Conservation (phyloP, 1,284 basidiomycete species). For the Puccinia triticina region DNA sequence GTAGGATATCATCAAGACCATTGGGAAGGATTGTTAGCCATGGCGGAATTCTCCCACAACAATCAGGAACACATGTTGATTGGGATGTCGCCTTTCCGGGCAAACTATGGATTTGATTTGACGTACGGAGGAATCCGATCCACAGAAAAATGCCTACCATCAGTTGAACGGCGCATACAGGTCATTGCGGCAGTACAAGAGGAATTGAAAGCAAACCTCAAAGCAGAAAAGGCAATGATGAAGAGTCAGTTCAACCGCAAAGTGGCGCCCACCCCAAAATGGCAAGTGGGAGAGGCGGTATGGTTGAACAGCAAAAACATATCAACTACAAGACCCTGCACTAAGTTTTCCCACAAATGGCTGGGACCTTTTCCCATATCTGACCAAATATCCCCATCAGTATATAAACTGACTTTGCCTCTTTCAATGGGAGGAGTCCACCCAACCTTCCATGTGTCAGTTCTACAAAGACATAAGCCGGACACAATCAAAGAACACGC, state of each 20-base stretch:
- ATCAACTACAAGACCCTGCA: slow-evolving; percentile 18
- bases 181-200: background rate
- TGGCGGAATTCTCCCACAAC: slow-evolving; percentile 41
- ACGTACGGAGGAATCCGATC: background rate
- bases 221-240: background rate
- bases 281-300: background rate
- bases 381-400: background rate
- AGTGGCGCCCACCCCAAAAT: no score
- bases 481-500: slow-evolving; percentile 12
- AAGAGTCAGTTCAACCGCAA: background rate
- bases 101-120: background rate
- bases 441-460: slow-evolving; percentile 10
- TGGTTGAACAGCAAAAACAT: slow-evolving; percentile 15
- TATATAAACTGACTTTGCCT: slow-evolving; percentile 5
- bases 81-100: background rate
- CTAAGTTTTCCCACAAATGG: background rate
- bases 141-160: background rate
- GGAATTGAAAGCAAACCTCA: background rate
- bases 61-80: background rate
- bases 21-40: slow-evolving; percentile 21
- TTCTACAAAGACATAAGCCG: background rate
- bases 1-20: no score
- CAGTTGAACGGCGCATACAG: background rate
- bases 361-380: no score
- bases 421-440: background rate